Evolutionary conservation across 1,284 basidiomycete species (phyloP), one percentile per base, ranked within the genome.

Genomic region (Cutaneotrichosporon cavernicola): DNA sequence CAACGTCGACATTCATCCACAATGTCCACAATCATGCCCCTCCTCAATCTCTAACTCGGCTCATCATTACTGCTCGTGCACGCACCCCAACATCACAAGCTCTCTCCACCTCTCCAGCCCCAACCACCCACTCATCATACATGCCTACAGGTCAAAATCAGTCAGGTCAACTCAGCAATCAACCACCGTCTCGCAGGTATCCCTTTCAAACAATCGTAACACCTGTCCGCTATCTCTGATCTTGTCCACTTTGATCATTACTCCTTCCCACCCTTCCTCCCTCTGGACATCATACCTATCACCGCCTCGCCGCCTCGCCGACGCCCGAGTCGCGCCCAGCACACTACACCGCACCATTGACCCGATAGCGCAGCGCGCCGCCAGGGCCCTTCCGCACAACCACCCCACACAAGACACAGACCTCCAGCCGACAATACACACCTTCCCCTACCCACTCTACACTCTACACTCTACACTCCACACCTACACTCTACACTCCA

Each of bases 361-460:
- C 43, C 43, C 43, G 43, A 46, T 18, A n/a, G 18, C 43, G 43
- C 38, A 16, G 18, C 14, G 43, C 43, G 4, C 18, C 16, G 43
- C 43, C 43, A 2, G 43, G 43, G 18, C 43, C 43, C 43, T 46
- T 18, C 18, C 43, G 18, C 43, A 46, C 43, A 46, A 16, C 43
- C 43, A 46, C 43, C 43, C 43, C 43, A 46, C 43, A 46, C 18
- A 16, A 16, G 16, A 46, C 43, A 46, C 43, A 46, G 43, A 46
- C 40, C 40, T 13, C 16, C 40, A 46, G 43, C 43, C 43, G 7
- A 46, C 43, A 46, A 46, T 11, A 51, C 49, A 51, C 49, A 51
- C 49, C 49, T 57, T 57, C 56, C 30, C 36, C 38, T 4, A 11
- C 40, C 16, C 53, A 43, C 53, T n/a, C 21, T n/a, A 50, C 47